Evolutionary conservation across 441 rosid genomes (phyloP).

Genomic region (Kokia cookei): DNA sequence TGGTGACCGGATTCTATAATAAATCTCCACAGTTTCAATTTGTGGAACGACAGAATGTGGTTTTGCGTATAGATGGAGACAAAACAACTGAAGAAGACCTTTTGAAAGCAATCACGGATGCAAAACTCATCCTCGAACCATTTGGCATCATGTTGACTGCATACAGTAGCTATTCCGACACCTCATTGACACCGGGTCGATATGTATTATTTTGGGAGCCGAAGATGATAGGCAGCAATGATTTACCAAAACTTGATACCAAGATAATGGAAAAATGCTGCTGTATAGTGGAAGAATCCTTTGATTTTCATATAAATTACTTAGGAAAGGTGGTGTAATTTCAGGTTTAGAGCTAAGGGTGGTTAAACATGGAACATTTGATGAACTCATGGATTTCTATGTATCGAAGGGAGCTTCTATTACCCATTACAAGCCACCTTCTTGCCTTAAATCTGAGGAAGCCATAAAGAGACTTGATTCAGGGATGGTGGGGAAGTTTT

Average conservation of each 20-base stretch:
- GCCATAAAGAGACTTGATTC: too few relatives aligned
- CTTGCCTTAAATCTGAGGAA: too few relatives aligned
- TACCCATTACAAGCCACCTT: too few relatives aligned
- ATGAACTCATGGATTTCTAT: conserved; percentile 65
- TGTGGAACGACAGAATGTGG: conserved; percentile 37
- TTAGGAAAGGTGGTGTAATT: conserved; percentile 54
- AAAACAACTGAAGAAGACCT: conserved; percentile 81
- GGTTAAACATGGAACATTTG: conserved; percentile 54
- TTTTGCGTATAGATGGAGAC: conserved; percentile 48
- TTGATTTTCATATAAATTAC: conserved; percentile 57
- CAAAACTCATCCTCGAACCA: conserved; percentile 32
- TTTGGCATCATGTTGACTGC: conserved; percentile 16
- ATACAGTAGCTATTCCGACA: conserved; percentile 59
- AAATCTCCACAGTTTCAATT: conserved; percentile 47
- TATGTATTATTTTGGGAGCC: conserved; percentile 13
- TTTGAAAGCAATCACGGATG: conserved; percentile 46
- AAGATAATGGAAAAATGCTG: conserved; percentile 52
- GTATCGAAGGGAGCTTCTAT: conserved; percentile 48
- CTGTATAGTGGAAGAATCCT: background rate
- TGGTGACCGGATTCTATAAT: conserved; percentile 26
- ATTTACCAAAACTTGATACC: conserved; percentile 18
- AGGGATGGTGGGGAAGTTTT: too few relatives aligned
- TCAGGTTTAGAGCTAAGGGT: conserved; percentile 66
- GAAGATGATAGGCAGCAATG: conserved; percentile 23
- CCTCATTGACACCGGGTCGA: conserved; percentile 57